Evolutionary conservation across 2,329 filamentous ascomycete species (phyloP).

Genomic region (Blumeria graminis): DNA sequence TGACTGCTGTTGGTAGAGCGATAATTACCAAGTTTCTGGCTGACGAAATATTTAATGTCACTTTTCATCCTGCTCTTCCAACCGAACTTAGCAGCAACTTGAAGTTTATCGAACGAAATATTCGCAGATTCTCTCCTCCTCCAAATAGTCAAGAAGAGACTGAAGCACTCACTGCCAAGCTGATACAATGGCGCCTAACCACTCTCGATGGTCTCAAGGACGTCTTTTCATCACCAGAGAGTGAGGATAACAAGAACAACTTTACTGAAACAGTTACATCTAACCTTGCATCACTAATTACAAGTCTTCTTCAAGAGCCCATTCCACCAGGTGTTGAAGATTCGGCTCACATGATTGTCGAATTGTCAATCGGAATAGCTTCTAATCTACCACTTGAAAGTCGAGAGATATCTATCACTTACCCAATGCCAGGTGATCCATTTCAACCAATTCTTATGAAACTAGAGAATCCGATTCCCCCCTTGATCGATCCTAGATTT

Average conservation of each 20-base stretch:
- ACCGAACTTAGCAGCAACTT: constrained; percentile 49
- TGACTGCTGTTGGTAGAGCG: constrained; percentile 83
- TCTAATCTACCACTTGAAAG: constrained; percentile 76
- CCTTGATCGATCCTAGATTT: constrained; percentile 22
- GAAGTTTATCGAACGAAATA: constrained; percentile 70
- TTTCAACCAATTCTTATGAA: constrained; percentile 64
- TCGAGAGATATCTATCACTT: constrained; percentile 69
- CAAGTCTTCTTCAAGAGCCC: constrained; percentile 51
- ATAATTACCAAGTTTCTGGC: constrained; percentile 76
- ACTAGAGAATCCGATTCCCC: constrained; percentile 42
- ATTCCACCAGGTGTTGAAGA: constrained; percentile 64
- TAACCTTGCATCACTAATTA: constrained; percentile 43
- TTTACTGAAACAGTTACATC: constrained; percentile 48
- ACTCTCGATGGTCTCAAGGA: constrained; percentile 77
- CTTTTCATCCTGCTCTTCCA: constrained; percentile 79
- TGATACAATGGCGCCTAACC: constrained; percentile 80
- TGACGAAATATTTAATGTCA: constrained; percentile 73
- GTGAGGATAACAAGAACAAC: constrained; percentile 37
- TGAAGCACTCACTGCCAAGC: constrained; percentile 65
- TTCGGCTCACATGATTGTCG: constrained; percentile 76
- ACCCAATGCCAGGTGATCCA: constrained; percentile 52
- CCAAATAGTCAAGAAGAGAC: constrained; percentile 64
- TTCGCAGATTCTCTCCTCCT: constrained; percentile 52
- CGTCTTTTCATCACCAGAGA: constrained; percentile 38
- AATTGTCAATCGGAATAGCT: constrained; percentile 67